Evolutionary conservation across 345 rosid species (phyloP).

Genomic region (Mercurialis annua): DNA sequence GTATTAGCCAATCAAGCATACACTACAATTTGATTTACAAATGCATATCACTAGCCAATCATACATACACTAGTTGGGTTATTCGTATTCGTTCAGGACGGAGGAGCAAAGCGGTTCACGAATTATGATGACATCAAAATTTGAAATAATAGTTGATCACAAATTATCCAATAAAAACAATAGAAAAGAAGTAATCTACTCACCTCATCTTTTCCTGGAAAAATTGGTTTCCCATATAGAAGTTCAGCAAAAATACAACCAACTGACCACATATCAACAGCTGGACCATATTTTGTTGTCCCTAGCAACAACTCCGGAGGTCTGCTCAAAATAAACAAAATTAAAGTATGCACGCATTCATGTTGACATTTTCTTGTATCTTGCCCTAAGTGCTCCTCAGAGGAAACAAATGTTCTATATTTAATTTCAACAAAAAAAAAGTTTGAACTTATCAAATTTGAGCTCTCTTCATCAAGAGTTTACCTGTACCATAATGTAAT

Average conservation of each 20-base stretch:
- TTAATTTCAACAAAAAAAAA: neutral
- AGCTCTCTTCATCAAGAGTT: neutral
- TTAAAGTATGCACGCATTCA: neutral
- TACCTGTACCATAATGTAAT: conserved; percentile 98
- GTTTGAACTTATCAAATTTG: neutral
- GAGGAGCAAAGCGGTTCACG: too few species aligned
- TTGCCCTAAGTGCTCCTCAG: neutral
- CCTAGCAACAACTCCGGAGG: conserved; percentile 98
- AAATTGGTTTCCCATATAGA: conserved; percentile 79
- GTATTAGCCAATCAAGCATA: too few species aligned
- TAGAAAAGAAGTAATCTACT: conserved; percentile 1
- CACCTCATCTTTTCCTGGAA: conserved; percentile 94
- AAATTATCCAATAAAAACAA: neutral
- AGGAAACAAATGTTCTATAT: neutral
- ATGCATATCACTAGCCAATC: too few species aligned
- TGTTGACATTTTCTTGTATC: neutral
- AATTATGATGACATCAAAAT: neutral
- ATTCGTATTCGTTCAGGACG: too few species aligned
- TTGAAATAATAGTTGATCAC: neutral
- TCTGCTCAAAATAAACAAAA: conserved; percentile 35
- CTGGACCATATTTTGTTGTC: conserved; percentile 90
- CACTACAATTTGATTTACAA: too few species aligned
- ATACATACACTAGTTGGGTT: too few species aligned
- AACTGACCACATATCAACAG: conserved; percentile 97
- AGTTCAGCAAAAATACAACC: conserved; percentile 98